phyloP scores from a whole-genome alignment of 768 basidiomycete species.

The Arthromyces matolae region DNA sequence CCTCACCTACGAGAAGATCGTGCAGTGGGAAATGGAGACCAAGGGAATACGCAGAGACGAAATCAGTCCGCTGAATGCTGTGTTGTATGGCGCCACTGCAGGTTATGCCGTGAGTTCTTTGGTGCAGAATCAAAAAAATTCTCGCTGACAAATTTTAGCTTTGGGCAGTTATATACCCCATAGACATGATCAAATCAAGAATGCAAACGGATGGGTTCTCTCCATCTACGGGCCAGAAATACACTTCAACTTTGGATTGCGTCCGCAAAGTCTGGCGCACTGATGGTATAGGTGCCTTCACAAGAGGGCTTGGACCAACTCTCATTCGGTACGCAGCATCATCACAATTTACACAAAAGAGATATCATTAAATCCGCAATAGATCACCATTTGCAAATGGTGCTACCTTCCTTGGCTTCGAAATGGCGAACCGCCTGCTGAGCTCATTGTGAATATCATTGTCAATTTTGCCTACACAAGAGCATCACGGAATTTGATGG shows the following conservation, averaged over 20 bases:
- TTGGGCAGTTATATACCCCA: slow-evolving; percentile 92
- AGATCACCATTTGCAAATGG: slow-evolving; percentile 97
- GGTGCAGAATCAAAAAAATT: not conserved
- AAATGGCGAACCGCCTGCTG: slow-evolving; percentile 78
- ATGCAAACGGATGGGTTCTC: slow-evolving; percentile 94
- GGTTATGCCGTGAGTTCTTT: slow-evolving; percentile 75
- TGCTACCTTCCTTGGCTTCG: slow-evolving; percentile 94
- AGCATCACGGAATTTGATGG: not conserved
- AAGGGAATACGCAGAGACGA: slow-evolving; percentile 73
- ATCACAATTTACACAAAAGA: no score
- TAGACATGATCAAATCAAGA: slow-evolving; percentile 94
- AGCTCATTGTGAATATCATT: slow-evolving; percentile 31
- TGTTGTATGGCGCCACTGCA: slow-evolving; percentile 87
- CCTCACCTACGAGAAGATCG: slow-evolving; percentile 86
- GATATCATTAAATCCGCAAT: slow-evolving; percentile 1
- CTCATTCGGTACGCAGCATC: slow-evolving; percentile 63
- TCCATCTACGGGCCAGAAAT: slow-evolving; percentile 72
- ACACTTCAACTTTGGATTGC: slow-evolving; percentile 79
- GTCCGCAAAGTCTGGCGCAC: slow-evolving; percentile 77
- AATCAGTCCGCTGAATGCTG: slow-evolving; percentile 70
- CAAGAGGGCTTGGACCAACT: slow-evolving; percentile 87
- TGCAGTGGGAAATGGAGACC: slow-evolving; percentile 78
- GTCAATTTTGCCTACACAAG: not conserved
- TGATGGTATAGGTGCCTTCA: slow-evolving; percentile 85
- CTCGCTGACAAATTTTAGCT: slow-evolving; percentile 41